These are phyloP conservation scores for Ceratocystis albifundus DNA, from an alignment of 2,329 filamentous ascomycete genomes.

Conservation along the genomic window DNA sequence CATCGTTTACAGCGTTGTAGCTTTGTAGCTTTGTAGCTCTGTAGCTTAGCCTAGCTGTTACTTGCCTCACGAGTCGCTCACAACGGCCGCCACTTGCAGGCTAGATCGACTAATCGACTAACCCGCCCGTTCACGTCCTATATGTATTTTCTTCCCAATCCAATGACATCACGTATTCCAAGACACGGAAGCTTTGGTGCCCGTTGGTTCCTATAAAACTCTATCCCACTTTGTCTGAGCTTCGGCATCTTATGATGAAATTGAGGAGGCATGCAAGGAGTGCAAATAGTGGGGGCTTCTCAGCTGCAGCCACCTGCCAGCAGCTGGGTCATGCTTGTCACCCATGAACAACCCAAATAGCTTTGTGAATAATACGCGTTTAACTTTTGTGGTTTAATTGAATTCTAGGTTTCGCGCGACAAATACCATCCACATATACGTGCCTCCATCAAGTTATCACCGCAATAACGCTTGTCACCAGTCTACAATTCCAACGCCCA, in stretches of 20 bases:
- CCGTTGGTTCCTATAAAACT: not conserved
- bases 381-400: constrained; percentile 22
- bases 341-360: too few species aligned
- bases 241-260: not conserved
- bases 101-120: too few species aligned
- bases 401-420: constrained; percentile 8
- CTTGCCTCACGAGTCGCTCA: too few species aligned
- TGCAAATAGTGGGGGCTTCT: not conserved
- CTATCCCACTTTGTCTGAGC: not conserved
- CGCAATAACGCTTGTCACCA: not conserved
- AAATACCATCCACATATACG: not conserved
- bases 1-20: too few species aligned
- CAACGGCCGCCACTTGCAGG: too few species aligned
- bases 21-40: not conserved
- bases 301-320: not conserved
- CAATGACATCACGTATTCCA: not conserved
- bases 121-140: too few species aligned
- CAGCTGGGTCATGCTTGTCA: not conserved
- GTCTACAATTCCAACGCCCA: too few species aligned
- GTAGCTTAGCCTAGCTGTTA: not conserved
- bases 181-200: not conserved
- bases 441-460: not conserved
- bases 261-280: too few species aligned
- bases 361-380: not conserved
- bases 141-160: not conserved